A percentile compares a stretch with the other conserved stretches of the same genome.
Evolutionary conservation across 257 asterid genomes (phyloP).

Genomic region (Solanum infundibuliforme): DNA sequence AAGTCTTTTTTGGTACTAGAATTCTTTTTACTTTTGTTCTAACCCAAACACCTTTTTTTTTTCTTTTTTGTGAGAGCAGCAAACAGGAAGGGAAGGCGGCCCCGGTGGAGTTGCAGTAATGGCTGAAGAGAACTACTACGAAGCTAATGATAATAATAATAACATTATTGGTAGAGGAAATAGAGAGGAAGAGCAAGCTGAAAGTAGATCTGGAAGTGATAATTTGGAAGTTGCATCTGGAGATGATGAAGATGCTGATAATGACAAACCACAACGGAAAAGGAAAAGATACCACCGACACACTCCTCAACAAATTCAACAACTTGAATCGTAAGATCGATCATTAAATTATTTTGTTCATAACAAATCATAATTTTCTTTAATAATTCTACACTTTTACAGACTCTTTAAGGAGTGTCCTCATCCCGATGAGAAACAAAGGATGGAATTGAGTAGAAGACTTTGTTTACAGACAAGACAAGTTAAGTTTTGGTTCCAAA

Average conservation of each 20-base stretch:
- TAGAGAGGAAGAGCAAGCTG: constrained; percentile 63
- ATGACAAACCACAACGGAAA: constrained; percentile 50
- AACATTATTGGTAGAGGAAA: constrained; percentile 32
- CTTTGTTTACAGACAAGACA: constrained; percentile 67
- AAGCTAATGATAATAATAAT: constrained; percentile 1
- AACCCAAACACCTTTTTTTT: neutral
- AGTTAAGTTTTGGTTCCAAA: constrained; percentile 93
- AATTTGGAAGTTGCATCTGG: constrained; percentile 73
- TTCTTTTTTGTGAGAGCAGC: constrained; percentile 19
- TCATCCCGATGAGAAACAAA: constrained; percentile 93
- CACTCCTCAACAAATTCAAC: constrained; percentile 96
- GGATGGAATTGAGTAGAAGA: constrained; percentile 77
- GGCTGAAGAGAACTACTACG: constrained; percentile 28
- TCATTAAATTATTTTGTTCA: neutral
- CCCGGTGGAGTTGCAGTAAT: constrained; percentile 42
- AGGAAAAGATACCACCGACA: constrained; percentile 94
- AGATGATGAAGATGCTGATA: constrained; percentile 57
- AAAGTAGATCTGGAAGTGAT: constrained; percentile 95
- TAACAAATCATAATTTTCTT: neutral
- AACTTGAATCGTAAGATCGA: constrained; percentile 59
- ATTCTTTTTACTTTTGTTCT: neutral
- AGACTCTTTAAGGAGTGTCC: constrained; percentile 92
- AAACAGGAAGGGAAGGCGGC: constrained; percentile 71
- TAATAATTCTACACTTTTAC: neutral
- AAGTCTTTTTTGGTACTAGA: neutral